A percentile compares a stretch with the other conserved stretches of the same genome.
Conservation (phyloP, 202 grass and related monocot genomes). For the Brachypodium distachyon region DNA sequence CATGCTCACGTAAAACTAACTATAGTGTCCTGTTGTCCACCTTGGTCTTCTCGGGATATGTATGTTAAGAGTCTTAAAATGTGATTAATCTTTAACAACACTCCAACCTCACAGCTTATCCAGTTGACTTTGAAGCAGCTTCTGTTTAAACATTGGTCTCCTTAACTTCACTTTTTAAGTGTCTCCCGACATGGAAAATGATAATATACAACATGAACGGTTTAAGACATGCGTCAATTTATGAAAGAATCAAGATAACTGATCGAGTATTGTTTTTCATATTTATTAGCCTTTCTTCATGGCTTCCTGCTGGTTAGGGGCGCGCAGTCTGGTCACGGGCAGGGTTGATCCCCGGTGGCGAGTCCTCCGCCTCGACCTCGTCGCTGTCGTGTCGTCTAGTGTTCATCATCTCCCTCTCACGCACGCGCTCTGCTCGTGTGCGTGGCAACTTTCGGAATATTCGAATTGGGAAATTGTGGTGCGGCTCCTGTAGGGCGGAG, state of each 20-base stretch:
- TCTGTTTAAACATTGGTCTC: neutral
- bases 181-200: neutral
- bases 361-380: neutral
- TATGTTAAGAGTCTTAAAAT: neutral
- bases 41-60: neutral
- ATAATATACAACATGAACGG: neutral
- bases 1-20: neutral
- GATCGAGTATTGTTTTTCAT: neutral
- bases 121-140: slow-evolving; percentile 1
- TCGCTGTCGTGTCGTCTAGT: neutral
- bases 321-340: no score
- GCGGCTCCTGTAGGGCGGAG: no score
- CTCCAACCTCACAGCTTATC: neutral
- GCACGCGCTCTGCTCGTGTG: neutral
- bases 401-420: neutral
- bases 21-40: neutral
- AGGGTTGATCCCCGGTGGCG: neutral
- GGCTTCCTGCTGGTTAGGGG: no score
- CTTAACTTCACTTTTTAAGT: neutral
- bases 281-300: neutral
- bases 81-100: neutral
- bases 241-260: neutral
- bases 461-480: neutral
- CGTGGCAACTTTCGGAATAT: neutral
- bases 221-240: no score